phyloP scores from a whole-genome alignment of 805 yeast genomes.

The Lachancea sp. region DNA sequence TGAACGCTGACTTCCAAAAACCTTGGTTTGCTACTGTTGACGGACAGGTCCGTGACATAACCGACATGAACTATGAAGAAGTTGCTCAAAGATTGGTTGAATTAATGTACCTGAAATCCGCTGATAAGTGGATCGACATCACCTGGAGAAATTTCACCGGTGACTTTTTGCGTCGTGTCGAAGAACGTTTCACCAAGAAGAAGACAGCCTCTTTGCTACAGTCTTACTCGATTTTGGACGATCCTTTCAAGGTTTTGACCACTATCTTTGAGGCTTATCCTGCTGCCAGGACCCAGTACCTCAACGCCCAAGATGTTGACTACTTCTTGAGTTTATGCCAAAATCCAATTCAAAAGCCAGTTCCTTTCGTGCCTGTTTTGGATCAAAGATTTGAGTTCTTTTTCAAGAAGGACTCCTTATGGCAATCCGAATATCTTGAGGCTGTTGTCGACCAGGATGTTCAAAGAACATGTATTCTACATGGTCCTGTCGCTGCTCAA shows the following conservation, averaged over 20 bases:
- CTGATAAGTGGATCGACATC: slow-evolving; percentile 80
- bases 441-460: slow-evolving; percentile 95
- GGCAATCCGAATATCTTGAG: slow-evolving; percentile 98
- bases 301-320: slow-evolving; percentile 94
- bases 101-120: slow-evolving; percentile 74
- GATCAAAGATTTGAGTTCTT: slow-evolving; percentile 91
- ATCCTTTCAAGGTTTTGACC: slow-evolving; percentile 57
- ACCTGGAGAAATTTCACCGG: slow-evolving; percentile 84
- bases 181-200: slow-evolving; percentile 79
- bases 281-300: slow-evolving; percentile 68
- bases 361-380: slow-evolving; percentile 92
- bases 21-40: slow-evolving; percentile 86
- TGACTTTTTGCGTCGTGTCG: slow-evolving; percentile 84
- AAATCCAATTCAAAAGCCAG: slow-evolving; percentile 89
- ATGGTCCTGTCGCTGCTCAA: slow-evolving; percentile 98
- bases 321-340: slow-evolving; percentile 78
- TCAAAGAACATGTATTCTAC: slow-evolving; percentile 97
- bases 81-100: slow-evolving; percentile 83
- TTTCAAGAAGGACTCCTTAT: slow-evolving; percentile 96
- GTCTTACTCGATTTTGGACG: slow-evolving; percentile 57
- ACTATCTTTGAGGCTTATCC: slow-evolving; percentile 64
- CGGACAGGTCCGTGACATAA: slow-evolving; percentile 79
- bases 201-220: slow-evolving; percentile 65
- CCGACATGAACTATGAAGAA: slow-evolving; percentile 93
- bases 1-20: slow-evolving; percentile 94